Conservation (phyloP, 768 basidiomycete genomes). For the Inosperma sp. region DNA sequence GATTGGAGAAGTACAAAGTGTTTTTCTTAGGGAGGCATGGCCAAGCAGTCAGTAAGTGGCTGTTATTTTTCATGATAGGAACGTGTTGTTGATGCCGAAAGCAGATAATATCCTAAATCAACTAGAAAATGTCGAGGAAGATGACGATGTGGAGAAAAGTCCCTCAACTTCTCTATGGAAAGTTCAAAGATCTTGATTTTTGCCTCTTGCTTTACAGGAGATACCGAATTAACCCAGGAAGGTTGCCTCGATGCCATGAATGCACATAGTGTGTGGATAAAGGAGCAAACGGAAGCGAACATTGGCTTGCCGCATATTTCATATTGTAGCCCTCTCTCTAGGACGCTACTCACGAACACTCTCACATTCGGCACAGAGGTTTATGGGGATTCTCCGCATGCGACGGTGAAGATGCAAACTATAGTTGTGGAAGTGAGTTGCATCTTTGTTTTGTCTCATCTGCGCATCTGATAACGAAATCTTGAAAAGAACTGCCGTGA, state of each 20-base stretch:
- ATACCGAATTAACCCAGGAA: not conserved
- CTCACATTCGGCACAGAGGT: not conserved
- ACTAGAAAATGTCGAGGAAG: not conserved
- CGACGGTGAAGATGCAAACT: not conserved
- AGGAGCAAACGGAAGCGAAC: not conserved
- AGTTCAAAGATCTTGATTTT: not conserved
- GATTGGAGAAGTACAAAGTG: not conserved
- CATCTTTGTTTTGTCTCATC: not conserved
- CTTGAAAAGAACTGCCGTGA: slow-evolving; percentile 1
- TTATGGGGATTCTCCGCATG: not conserved
- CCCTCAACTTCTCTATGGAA: too few species aligned
- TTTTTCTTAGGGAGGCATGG: slow-evolving; percentile 1
- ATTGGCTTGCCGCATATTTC: slow-evolving; percentile 2
- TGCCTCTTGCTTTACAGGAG: not conserved
- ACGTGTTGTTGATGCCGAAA: not conserved
- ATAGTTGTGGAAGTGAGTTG: slow-evolving; percentile 3
- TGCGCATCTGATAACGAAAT: not conserved
- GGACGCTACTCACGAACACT: slow-evolving; percentile 1
- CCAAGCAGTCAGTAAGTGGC: not conserved
- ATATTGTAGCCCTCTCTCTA: not conserved
- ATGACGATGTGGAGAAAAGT: not conserved
- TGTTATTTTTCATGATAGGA: not conserved
- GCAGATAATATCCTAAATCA: not conserved
- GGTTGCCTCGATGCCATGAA: not conserved
- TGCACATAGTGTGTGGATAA: not conserved